Evolutionary conservation across 495 filamentous ascomycete species (phyloP).

Genomic region (Penicillium soppii): DNA sequence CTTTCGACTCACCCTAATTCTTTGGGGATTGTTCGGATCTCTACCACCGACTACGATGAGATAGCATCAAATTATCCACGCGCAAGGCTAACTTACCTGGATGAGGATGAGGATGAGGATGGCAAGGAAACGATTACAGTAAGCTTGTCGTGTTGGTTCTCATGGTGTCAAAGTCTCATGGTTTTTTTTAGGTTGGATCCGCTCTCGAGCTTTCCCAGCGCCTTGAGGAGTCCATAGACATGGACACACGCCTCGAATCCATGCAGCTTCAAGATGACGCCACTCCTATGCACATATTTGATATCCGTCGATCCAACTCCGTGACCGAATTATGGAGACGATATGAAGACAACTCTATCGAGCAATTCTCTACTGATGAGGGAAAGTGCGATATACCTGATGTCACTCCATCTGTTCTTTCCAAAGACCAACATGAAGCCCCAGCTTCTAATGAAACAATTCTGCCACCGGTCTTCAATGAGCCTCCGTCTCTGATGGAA

Average conservation of each 20-base stretch:
- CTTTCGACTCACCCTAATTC: slow-evolving; percentile 1
- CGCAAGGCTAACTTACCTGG: slow-evolving; percentile 51
- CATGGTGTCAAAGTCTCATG: slow-evolving; percentile 8
- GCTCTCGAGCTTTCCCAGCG: slow-evolving; percentile 51
- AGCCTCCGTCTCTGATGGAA: slow-evolving; percentile 40
- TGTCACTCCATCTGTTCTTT: neutral
- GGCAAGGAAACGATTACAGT: slow-evolving; percentile 51
- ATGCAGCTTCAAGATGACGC: slow-evolving; percentile 11
- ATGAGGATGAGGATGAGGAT: slow-evolving; percentile 59
- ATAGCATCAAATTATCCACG: slow-evolving; percentile 48
- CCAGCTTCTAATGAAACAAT: neutral
- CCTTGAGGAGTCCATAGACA: slow-evolving; percentile 43
- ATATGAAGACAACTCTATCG: slow-evolving; percentile 19
- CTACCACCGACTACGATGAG: slow-evolving; percentile 48
- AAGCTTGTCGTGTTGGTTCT: slow-evolving; percentile 11
- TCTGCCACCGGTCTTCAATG: slow-evolving; percentile 6
- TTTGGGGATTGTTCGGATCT: slow-evolving; percentile 37
- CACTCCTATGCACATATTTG: slow-evolving; percentile 46
- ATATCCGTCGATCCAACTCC: slow-evolving; percentile 47
- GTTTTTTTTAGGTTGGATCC: slow-evolving; percentile 44
- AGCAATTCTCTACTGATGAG: slow-evolving; percentile 1
- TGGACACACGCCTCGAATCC: neutral
- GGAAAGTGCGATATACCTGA: neutral
- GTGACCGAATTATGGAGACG: slow-evolving; percentile 43
- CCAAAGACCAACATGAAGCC: slow-evolving; percentile 1